Evolutionary conservation across 2,329 filamentous ascomycete genomes (phyloP).

Genomic region (Coniochaeta pulveracea): DNA sequence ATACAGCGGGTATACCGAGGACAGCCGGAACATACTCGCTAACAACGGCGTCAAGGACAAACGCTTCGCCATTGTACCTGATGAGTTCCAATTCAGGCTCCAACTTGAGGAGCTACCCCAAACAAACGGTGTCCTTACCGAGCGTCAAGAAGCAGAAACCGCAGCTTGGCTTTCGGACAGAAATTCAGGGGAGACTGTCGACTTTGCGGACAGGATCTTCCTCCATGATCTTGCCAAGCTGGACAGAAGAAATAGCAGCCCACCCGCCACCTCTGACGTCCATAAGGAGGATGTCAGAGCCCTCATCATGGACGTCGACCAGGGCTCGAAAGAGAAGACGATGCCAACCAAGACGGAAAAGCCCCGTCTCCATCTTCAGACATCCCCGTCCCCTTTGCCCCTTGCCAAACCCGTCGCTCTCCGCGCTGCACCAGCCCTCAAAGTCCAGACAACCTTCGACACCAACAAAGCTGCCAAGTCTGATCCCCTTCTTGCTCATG

Average conservation of each 20-base stretch:
- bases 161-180: background rate
- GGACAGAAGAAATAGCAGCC: background rate
- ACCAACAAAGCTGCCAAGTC: too few relatives aligned
- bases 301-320: background rate
- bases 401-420: constrained; percentile 5
- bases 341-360: background rate
- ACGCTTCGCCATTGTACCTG: background rate
- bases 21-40: background rate
- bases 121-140: background rate
- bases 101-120: background rate
- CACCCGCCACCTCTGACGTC: background rate
- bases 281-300: too few relatives aligned
- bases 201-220: background rate
- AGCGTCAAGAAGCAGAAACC: constrained; percentile 2
- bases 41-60: background rate
- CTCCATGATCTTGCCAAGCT: background rate
- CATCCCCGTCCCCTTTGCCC: constrained; percentile 1
- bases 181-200: background rate
- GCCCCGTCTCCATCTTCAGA: background rate
- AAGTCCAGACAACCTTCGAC: constrained; percentile 8
- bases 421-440: constrained; percentile 6
- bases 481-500: background rate
- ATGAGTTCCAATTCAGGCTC: background rate
- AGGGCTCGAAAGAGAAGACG: background rate
- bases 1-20: constrained; percentile 1